A percentile compares a stretch with the other conserved stretches of the same genome.
These are phyloP conservation scores for Clavulina sp. DNA, from an alignment of 768 basidiomycete genomes.

Conservation along the genomic window DNA sequence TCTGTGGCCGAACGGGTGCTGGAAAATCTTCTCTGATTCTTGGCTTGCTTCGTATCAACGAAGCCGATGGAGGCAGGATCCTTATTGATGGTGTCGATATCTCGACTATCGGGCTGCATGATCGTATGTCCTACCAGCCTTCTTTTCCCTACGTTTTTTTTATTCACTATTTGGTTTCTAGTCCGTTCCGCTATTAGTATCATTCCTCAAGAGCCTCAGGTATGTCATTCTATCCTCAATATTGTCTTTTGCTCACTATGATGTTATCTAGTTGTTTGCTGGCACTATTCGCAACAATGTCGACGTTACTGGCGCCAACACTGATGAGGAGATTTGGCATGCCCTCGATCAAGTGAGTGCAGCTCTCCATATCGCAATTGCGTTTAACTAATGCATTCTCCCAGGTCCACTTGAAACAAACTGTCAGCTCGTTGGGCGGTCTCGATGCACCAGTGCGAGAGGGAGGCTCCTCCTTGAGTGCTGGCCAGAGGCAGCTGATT, in stretches of 20 bases:
- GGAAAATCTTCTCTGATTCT: constrained; percentile 15
- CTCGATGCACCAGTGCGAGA: constrained; percentile 61
- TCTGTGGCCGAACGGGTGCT: constrained; percentile 60
- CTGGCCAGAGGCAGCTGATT: constrained; percentile 74
- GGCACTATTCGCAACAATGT: constrained; percentile 73
- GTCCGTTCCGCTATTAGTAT: constrained; percentile 70
- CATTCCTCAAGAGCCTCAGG: constrained; percentile 49
- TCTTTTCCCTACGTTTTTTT: constrained; percentile 2
- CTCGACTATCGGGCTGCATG: constrained; percentile 54
- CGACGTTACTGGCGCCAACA: constrained; percentile 49
- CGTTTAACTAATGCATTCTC: background rate
- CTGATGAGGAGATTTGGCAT: constrained; percentile 51
- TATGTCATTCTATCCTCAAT: constrained; percentile 25
- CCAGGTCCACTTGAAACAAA: constrained; percentile 50
- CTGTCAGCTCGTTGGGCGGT: constrained; percentile 44
- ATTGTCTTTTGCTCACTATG: constrained; percentile 10
- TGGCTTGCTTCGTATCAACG: constrained; percentile 53
- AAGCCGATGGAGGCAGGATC: constrained; percentile 49
- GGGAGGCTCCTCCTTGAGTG: constrained; percentile 63
- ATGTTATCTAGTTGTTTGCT: constrained; percentile 29
- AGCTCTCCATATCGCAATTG: background rate
- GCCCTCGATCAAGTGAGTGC: constrained; percentile 46
- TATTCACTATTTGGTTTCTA: constrained; percentile 15
- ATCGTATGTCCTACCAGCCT: constrained; percentile 27
- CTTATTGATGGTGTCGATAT: constrained; percentile 62